phyloP scores from a whole-genome alignment of 2,329 filamentous ascomycete genomes.

The Scedosporium minutisporum region DNA sequence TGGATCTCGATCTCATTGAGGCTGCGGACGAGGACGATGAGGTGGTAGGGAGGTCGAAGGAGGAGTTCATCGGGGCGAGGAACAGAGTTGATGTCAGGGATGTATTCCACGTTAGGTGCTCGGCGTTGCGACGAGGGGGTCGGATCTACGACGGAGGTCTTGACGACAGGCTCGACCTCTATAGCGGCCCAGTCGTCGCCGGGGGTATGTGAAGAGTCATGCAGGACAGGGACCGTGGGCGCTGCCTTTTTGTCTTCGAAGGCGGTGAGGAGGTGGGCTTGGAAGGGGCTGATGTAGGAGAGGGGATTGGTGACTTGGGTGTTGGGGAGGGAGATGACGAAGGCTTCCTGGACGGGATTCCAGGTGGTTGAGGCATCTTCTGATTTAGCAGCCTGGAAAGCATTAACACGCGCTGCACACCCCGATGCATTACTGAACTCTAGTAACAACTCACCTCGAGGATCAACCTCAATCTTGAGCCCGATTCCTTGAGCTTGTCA shows the following conservation, averaged over 20 bases:
- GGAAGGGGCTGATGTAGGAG: slow-evolving; percentile 26
- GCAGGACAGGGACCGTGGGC: background rate
- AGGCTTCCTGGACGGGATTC: slow-evolving; percentile 25
- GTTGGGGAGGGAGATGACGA: slow-evolving; percentile 29
- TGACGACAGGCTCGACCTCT: slow-evolving; percentile 16
- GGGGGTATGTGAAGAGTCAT: background rate
- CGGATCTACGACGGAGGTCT: slow-evolving; percentile 20
- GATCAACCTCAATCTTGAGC: slow-evolving; percentile 20
- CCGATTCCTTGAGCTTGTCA: slow-evolving; percentile 18
- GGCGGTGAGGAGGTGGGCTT: slow-evolving; percentile 22
- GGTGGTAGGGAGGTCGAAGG: slow-evolving; percentile 35
- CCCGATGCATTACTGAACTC: background rate
- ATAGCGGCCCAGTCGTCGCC: slow-evolving; percentile 37
- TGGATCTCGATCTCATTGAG: slow-evolving; percentile 28
- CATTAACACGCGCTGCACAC: background rate
- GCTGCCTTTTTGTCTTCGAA: slow-evolving; percentile 20
- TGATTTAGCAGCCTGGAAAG: slow-evolving; percentile 17
- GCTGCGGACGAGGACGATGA: slow-evolving; percentile 25
- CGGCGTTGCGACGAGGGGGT: background rate
- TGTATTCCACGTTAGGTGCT: slow-evolving; percentile 18
- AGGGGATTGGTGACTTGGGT: slow-evolving; percentile 17
- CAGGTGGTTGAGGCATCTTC: slow-evolving; percentile 24
- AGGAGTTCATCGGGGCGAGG: slow-evolving; percentile 39
- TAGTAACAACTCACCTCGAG: slow-evolving; percentile 16
- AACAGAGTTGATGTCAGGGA: slow-evolving; percentile 31